phyloP scores from a whole-genome alignment of 169 alveolate species.

The Perkinsus marinus region DNA sequence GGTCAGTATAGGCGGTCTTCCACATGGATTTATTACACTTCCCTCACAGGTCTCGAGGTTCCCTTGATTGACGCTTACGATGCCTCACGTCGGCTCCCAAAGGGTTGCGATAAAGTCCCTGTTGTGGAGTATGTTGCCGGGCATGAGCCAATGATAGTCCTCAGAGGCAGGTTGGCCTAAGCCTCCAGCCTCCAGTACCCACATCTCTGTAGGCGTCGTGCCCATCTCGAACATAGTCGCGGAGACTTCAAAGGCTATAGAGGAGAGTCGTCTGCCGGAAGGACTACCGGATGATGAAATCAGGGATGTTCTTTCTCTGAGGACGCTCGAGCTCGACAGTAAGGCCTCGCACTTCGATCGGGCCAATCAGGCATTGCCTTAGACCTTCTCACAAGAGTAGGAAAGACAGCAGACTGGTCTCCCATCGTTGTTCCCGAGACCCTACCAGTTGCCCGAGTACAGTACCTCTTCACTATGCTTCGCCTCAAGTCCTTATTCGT shows the following conservation, averaged over 20 bases:
- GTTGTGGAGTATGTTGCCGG: constrained; percentile 36
- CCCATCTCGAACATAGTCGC: constrained; percentile 8
- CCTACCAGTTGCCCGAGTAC: constrained; percentile 39
- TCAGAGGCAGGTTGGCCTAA: background rate
- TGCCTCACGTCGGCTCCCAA: constrained; percentile 22
- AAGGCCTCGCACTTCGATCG: constrained; percentile 17
- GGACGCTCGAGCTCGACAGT: constrained; percentile 29
- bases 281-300: constrained; percentile 22
- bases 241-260: constrained; percentile 19
- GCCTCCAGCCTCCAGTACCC: background rate
- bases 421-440: constrained; percentile 43
- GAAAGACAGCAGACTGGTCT: constrained; percentile 23
- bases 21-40: too few species aligned
- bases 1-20: too few species aligned
- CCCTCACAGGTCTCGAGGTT: constrained; percentile 21
- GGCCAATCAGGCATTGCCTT: too few species aligned
- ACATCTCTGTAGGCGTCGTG: background rate
- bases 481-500: constrained; percentile 45
- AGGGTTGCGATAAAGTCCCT: constrained; percentile 34
- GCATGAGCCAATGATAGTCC: constrained; percentile 7
- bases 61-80: constrained; percentile 23
- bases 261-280: constrained; percentile 23
- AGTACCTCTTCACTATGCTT: constrained; percentile 48
- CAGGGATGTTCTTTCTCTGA: constrained; percentile 15
- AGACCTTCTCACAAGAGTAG: constrained; percentile 24